Evolutionary conservation across 495 filamentous ascomycete species (phyloP), one percentile per base, ranked within the genome.

Genomic region (Jackrogersella multiformis): DNA sequence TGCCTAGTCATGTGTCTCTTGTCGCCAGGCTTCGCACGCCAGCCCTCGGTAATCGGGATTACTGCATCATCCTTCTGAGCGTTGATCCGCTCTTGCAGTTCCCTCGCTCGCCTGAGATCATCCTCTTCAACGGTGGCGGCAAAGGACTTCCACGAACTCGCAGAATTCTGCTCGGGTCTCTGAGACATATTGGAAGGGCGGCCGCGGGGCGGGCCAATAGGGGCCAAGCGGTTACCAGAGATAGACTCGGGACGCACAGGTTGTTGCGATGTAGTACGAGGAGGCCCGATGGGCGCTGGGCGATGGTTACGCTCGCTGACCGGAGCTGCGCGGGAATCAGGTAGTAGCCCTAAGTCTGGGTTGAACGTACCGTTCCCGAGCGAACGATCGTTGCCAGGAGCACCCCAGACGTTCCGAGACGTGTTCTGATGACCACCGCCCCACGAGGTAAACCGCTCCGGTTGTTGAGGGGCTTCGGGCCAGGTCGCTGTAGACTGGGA

Each of bases 361-460:
- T 88, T 86, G 70, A 93, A 93, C 2, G 90, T 90, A n/a, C 91
- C 91, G 68, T 93, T 93, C 1, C 91, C 91, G 20, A 93, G 81
- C 18, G 85, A 86, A 57, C 86, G 85, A 67, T 91, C 86, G 70
- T 85, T 89, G 46, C 82, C 87, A 6, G 90, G 82, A n/a, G 88
- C 86, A 32, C 89, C 90, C 91, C 91, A 93, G 5, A 90, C 86
- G 69, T 90, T 92, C 49, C 85, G 81, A 23, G 84, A 77, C 1
- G 81, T 23, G 5, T 77, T 67, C 42, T 80, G 79, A 15, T 66
- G 62, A 13, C 70, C 69, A 65, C 73, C 71, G 16, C 71, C 64
- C 64, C 74, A 77, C 5, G 74, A 62, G 9, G 73, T 53, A 48
- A 76, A 78, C 3, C 79, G 74, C 6, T 80, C 80, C 2, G 74